A percentile compares a stretch with the other conserved stretches of the same genome.
Conservation (phyloP, 176 grass and related monocot genomes). For the Hordeum marinum region DNA sequence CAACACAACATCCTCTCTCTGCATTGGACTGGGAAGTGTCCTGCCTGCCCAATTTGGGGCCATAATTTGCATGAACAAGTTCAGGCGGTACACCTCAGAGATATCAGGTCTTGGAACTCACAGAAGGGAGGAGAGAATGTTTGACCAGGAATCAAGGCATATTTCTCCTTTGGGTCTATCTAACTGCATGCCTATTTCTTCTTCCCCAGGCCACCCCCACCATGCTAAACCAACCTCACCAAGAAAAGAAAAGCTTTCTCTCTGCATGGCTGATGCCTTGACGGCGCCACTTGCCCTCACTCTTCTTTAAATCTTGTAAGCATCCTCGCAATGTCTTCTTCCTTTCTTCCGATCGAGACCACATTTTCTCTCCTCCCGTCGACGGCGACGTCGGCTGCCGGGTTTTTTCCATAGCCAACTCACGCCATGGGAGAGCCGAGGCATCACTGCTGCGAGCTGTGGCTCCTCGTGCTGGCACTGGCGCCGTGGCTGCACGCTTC, state of each 20-base stretch:
- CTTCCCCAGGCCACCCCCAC: constrained; percentile 47
- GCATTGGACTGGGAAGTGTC: not conserved
- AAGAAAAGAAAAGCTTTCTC: constrained; percentile 37
- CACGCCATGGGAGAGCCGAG: constrained; percentile 24
- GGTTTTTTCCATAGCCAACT: not conserved
- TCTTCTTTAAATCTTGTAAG: constrained; percentile 36
- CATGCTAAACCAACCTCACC: constrained; percentile 61
- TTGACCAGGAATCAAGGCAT: constrained; percentile 32
- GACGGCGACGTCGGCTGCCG: not conserved
- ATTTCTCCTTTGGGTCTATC: constrained; percentile 15
- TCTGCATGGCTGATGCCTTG: not conserved
- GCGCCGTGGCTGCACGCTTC: constrained; percentile 5
- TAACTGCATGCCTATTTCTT: constrained; percentile 54
- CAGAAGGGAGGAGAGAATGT: constrained; percentile 22
- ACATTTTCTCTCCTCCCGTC: too few relatives aligned
- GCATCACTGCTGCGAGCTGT: constrained; percentile 10
- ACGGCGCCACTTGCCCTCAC: not conserved
- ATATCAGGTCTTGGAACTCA: not conserved
- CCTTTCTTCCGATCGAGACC: not conserved
- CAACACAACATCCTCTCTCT: not conserved
- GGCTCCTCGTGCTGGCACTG: constrained; percentile 17
- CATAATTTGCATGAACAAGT: constrained; percentile 1
- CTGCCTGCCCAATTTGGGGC: not conserved
- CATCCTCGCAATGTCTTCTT: constrained; percentile 21
- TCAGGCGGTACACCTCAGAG: not conserved